Evolutionary conservation across 345 rosid genomes (phyloP).

Genomic region (Salix dunnii): DNA sequence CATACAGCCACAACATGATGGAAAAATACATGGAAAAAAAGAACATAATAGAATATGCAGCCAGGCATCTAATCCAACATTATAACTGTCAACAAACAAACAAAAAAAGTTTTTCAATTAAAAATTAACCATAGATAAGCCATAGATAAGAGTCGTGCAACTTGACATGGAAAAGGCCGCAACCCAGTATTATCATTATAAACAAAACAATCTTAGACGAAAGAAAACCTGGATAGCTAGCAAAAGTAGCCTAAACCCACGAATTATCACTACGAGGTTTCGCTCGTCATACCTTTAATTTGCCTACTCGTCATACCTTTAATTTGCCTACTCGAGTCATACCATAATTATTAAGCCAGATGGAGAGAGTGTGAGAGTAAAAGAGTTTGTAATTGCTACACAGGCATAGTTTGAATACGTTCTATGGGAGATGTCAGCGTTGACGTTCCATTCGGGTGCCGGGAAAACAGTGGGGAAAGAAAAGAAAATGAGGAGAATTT

Average conservation of each 20-base stretch:
- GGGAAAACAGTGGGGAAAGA: constrained; percentile 11
- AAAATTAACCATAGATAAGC: background rate
- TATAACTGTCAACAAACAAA: background rate
- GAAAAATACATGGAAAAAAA: background rate
- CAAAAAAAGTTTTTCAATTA: background rate
- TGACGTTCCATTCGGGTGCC: background rate
- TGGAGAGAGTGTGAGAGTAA: background rate
- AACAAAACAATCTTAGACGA: background rate
- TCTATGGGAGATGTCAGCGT: background rate
- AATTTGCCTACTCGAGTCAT: background rate
- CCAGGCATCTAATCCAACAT: background rate
- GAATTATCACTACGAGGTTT: no score
- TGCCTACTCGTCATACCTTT: background rate
- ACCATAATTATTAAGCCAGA: background rate
- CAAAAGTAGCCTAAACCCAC: background rate
- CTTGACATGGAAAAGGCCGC: background rate
- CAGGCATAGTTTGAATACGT: background rate
- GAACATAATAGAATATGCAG: background rate
- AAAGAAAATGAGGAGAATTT: background rate
- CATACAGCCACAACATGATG: background rate
- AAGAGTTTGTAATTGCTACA: background rate
- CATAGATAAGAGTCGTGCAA: background rate
- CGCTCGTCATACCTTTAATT: background rate
- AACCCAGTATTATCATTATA: background rate
- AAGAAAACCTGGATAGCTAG: background rate